Evolutionary conservation across 1,284 basidiomycete species (phyloP).

Genomic region (Hemileia vastatrix): DNA sequence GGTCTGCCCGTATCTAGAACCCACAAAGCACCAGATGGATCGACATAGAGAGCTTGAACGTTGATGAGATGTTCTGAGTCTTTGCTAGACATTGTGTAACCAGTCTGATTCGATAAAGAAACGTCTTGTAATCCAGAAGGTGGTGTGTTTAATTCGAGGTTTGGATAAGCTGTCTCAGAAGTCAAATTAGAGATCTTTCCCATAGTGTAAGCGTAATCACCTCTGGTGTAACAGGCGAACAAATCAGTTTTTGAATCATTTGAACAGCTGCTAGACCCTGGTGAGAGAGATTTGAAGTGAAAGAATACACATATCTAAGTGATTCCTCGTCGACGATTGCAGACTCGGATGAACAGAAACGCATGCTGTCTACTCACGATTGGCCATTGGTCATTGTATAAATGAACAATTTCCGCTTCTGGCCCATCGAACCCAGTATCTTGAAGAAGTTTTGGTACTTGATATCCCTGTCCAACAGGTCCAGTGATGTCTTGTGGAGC

Average conservation of each 20-base stretch:
- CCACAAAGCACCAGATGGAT: slow-evolving; percentile 14
- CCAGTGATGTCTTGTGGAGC: no score
- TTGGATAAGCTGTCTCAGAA: slow-evolving; percentile 18
- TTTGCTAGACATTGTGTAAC: slow-evolving; percentile 1
- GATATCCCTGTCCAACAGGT: neutral
- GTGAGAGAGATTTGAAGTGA: no score
- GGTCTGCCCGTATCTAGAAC: slow-evolving; percentile 24
- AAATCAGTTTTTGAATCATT: no score
- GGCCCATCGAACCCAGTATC: slow-evolving; percentile 9
- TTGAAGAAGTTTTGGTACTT: neutral
- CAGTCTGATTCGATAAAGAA: slow-evolving; percentile 7
- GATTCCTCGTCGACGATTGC: no score
- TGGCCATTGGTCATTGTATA: no score
- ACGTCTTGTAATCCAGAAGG: no score
- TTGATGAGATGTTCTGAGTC: slow-evolving; percentile 14
- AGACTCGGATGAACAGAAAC: no score
- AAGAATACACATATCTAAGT: no score
- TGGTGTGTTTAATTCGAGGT: slow-evolving; percentile 9
- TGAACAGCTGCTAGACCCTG: no score
- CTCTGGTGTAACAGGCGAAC: no score
- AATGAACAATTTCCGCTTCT: slow-evolving; percentile 7
- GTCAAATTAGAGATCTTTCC: slow-evolving; percentile 17
- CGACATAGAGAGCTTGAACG: slow-evolving; percentile 16
- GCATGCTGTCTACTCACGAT: no score
- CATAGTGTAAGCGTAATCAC: no score